Percentiles rank a stretch among this genome's conserved stretches.
Conservation (phyloP, 371 early-diverging fungal genomes). For the Mucor sp. region DNA sequence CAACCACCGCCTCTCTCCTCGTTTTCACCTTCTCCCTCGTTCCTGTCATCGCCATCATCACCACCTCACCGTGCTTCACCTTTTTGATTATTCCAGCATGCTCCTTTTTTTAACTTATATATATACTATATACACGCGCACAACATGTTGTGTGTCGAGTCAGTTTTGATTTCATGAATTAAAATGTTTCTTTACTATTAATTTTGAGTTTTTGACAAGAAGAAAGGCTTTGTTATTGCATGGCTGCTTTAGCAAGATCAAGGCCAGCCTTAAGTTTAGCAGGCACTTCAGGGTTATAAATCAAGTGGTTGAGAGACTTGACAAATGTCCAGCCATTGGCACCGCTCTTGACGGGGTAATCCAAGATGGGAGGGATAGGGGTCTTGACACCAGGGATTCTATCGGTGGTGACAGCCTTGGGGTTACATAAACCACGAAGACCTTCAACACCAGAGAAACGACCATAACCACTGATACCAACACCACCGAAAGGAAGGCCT, state of each 20-base stretch:
- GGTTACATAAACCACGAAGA: slow-evolving; percentile 71
- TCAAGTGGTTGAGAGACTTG: slow-evolving; percentile 37
- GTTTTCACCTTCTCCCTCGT: background rate
- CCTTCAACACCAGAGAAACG: slow-evolving; percentile 77
- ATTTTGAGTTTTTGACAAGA: background rate
- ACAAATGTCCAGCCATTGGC: slow-evolving; percentile 49
- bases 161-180: background rate
- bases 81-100: background rate
- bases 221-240: slow-evolving; percentile 1
- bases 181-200: background rate
- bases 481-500: slow-evolving; percentile 84
- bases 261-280: slow-evolving; percentile 44
- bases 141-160: no score
- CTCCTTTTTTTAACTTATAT: background rate
- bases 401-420: slow-evolving; percentile 75
- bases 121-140: no score
- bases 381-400: slow-evolving; percentile 74
- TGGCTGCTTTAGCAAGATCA: slow-evolving; percentile 43
- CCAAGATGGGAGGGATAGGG: slow-evolving; percentile 68
- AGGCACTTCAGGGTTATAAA: slow-evolving; percentile 42
- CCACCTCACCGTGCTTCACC: background rate
- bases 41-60: background rate
- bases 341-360: slow-evolving; percentile 60
- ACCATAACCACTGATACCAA: slow-evolving; percentile 80
- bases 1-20: background rate